Base-by-base conservation (phyloP, 2,329 filamentous ascomycete species). In the Albophoma yamanashiensis region DNA sequence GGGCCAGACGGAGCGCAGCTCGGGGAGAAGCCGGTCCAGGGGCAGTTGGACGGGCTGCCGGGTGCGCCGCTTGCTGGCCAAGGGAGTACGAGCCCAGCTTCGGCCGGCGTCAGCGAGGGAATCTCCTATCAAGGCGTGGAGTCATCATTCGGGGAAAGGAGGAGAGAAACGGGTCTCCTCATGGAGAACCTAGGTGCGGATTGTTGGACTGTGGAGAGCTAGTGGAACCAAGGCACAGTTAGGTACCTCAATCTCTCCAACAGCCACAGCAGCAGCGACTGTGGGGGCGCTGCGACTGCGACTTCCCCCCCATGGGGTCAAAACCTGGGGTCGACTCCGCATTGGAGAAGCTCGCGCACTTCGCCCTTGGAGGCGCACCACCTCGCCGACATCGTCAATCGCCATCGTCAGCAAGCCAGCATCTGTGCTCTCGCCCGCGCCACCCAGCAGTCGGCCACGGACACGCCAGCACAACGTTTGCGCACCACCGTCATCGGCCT, bases 281-380 rank as follows among this genome's bases (percentile, higher is more conserved):
- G 60, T 63, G 61, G 62, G 61, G 27, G 25, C 34, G 34, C 47
- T 31, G 38, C 39, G 14, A 31, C 39, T 25, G 27, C 39, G 27
- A n/a, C 36, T 42, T 25, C 56, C 58, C 61, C 27, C 61, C 61
- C 61, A 57, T 55, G 61, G 58, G 63, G 59, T 56, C 17, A 61
- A 62, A 61, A 53, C 64, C 64, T 66, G 64, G 63, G 66, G 66
- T 65, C 67, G 65, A 69, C 73, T 74, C 73, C 73, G 73, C 73
- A 75, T 74, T 73, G 71, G 69, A 74, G 72, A 73, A 73, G 64
- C 27, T 4, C 20, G 12, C 43, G 43, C 1, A 8, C 7, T 15
- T 17, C 14, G 45, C 40, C 9, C 36, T 38, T 47, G 42, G 8
- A n/a, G 40, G 43, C n/a, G 43, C 9, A 25, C 43, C n/a, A 4